Evolutionary conservation across 176 grass and related monocot genomes (phyloP).

Genomic region (Lolium rigidum): DNA sequence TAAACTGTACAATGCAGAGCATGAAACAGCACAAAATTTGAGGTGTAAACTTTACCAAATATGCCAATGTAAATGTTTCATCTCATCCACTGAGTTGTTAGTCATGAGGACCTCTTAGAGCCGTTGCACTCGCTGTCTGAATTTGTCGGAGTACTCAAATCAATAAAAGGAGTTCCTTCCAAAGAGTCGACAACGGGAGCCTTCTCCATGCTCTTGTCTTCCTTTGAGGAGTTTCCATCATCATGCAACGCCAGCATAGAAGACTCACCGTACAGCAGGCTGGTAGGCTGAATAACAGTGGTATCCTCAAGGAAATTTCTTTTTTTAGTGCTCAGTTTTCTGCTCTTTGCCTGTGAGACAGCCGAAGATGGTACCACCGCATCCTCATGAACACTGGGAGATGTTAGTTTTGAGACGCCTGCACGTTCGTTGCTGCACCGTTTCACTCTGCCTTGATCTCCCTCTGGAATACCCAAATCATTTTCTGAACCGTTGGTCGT

Average conservation of each 20-base stretch:
- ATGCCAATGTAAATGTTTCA: not conserved
- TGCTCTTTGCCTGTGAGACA: not conserved
- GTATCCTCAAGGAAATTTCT: not conserved
- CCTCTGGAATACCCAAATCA: not conserved
- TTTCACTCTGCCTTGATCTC: constrained; percentile 17
- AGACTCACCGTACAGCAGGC: not conserved
- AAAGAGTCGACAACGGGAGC: not conserved
- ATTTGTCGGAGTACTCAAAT: constrained; percentile 32
- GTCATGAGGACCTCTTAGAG: not conserved
- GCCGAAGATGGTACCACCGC: not conserved
- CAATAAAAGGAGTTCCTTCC: not conserved
- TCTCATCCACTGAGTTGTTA: not conserved
- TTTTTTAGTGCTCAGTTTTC: not conserved
- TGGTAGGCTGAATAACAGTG: not conserved
- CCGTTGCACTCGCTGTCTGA: constrained; percentile 19
- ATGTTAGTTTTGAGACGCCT: too few species aligned
- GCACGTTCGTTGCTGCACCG: not conserved
- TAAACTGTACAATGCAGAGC: constrained; percentile 11
- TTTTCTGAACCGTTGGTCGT: not conserved
- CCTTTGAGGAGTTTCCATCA: constrained; percentile 10
- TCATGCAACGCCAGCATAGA: not conserved
- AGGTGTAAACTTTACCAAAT: constrained; percentile 9
- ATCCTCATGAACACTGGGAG: not conserved
- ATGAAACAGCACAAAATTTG: not conserved
- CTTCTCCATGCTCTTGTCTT: not conserved